A percentile compares a stretch with the other conserved stretches of the same genome.
Evolutionary conservation across 2,329 filamentous ascomycete genomes (phyloP).

Genomic region (Alternaria sp.): DNA sequence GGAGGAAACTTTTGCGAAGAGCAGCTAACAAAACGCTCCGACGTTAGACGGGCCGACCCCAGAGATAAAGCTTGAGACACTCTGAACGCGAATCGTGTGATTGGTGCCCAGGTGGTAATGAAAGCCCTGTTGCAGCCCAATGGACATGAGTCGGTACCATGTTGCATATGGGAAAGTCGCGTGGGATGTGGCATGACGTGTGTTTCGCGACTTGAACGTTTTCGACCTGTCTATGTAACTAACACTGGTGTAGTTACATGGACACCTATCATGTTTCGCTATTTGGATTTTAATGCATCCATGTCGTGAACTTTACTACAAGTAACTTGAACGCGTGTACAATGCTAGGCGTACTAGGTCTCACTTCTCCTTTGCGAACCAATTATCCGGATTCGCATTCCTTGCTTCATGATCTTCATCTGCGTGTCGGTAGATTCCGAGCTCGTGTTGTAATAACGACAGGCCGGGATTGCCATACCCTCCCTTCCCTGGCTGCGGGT

Average conservation of each 20-base stretch:
- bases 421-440: slow-evolving; percentile 10
- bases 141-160: slow-evolving; percentile 12
- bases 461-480: slow-evolving; percentile 6
- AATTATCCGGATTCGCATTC: slow-evolving; percentile 1
- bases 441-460: slow-evolving; percentile 13
- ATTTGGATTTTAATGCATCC: slow-evolving; percentile 13
- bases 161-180: slow-evolving; percentile 12
- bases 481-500: slow-evolving; percentile 8
- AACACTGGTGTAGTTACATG: slow-evolving; percentile 8
- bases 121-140: slow-evolving; percentile 20
- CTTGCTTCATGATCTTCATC: slow-evolving; percentile 5
- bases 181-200: slow-evolving; percentile 13
- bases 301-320: slow-evolving; percentile 4
- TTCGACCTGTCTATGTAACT: slow-evolving; percentile 8
- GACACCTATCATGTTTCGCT: slow-evolving; percentile 15
- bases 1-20: slow-evolving; percentile 20
- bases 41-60: slow-evolving; percentile 20
- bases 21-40: slow-evolving; percentile 18
- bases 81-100: slow-evolving; percentile 15
- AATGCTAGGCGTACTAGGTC: slow-evolving; percentile 5
- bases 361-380: slow-evolving; percentile 6
- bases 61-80: slow-evolving; percentile 17
- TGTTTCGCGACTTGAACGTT: slow-evolving; percentile 15
- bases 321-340: slow-evolving; percentile 13
- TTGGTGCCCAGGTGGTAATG: slow-evolving; percentile 12